Base-by-base conservation (phyloP, 73 alveolate species). In the Halteria grandinella region DNA sequence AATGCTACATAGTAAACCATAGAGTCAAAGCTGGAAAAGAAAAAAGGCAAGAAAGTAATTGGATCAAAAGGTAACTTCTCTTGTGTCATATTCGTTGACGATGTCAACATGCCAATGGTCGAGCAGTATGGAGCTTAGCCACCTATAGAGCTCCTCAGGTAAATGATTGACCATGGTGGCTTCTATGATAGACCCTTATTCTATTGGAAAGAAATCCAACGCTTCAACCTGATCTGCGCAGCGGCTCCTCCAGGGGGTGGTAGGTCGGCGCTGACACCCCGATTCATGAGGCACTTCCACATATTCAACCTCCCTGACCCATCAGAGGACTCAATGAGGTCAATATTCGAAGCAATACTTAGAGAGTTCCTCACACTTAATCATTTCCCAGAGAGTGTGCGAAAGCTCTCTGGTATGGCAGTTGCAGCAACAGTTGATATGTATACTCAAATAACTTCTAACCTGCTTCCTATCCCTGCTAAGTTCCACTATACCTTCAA, bases 241-340 rank as follows among this genome's bases (percentile, higher is more conserved):
- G 98, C 97, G 33, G 98, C 98, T 17, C 98, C 99, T 21, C 98
- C 98, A 31, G 94, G 96, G 25, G 99, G 99, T 47, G 99, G 98
- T 32, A 86, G 99, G 85, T 90, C 98, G 8, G 89, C 97, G 14
- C 81, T 95, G 37, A 93, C 98, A 11, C 96, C 94, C 29, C 89
- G 99, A 84, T 95, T 95, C 81, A 95, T 95, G 59, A 77, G 99
- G 47, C 96, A 90, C 71, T 95, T 95, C 73, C 91, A 91, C 76
- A 51, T 93, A 36, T 47, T 91, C 34, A 86, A 95, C 57, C 90
- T 95, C 53, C 99, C 99, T 18, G 94, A 95, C 63, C 91, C 98
- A 8, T 83, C 88, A 53, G 97, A 94, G 50, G 98, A 89, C 53
- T 90, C 95, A 7, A 76, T 95, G 80, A 83, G 87, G 23, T 83